A percentile compares a stretch with the other conserved stretches of the same genome.
Conservation (phyloP, 306 rosid genomes). For the Cucurbita pepo region DNA sequence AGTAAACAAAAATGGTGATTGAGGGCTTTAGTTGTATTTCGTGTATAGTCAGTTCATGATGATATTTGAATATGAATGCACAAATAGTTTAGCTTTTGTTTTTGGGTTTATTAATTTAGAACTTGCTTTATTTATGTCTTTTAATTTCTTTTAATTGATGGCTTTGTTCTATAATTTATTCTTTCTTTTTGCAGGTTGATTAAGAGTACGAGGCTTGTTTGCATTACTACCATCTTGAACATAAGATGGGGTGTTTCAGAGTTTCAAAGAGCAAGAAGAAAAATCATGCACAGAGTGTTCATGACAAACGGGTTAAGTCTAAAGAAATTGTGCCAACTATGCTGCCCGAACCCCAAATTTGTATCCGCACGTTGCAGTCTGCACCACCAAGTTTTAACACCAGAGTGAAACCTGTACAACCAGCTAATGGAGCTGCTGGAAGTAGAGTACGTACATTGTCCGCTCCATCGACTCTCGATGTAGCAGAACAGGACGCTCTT, state of each 20-base stretch:
- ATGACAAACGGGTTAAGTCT: constrained; percentile 28
- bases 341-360: constrained; percentile 66
- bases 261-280: constrained; percentile 87
- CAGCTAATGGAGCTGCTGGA: constrained; percentile 22
- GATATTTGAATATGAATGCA: background rate
- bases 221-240: constrained; percentile 10
- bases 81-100: background rate
- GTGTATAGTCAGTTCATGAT: background rate
- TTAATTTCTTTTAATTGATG: background rate
- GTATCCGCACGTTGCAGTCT: constrained; percentile 61
- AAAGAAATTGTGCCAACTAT: constrained; percentile 54
- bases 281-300: constrained; percentile 31
- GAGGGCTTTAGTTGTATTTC: background rate
- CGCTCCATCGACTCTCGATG: constrained; percentile 90
- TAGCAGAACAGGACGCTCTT: constrained; percentile 69
- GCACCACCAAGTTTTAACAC: constrained; percentile 97
- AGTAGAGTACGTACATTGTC: constrained; percentile 61
- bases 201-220: background rate
- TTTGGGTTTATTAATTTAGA: background rate
- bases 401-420: constrained; percentile 73
- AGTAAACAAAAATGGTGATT: background rate
- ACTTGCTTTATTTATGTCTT: background rate
- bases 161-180: background rate
- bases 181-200: constrained; percentile 22
- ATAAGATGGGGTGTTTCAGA: constrained; percentile 83